Evolutionary conservation across 306 rosid genomes (phyloP).

Genomic region (Castanopsis chinensis): DNA sequence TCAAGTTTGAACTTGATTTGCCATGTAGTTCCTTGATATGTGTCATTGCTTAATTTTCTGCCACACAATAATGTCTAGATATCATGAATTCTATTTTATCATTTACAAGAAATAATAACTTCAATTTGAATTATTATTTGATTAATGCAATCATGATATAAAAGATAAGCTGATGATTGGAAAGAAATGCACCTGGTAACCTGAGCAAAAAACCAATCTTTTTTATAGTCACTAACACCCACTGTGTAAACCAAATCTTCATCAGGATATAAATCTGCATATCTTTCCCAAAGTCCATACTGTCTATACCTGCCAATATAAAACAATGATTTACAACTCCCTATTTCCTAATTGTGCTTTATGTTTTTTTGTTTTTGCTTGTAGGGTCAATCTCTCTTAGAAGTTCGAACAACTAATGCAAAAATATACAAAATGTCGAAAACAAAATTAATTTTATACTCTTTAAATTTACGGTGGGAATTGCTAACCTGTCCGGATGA

Average conservation of each 20-base stretch:
- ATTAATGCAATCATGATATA: neutral
- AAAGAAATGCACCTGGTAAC: conserved; percentile 63
- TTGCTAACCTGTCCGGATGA: conserved; percentile 74
- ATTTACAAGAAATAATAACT: neutral
- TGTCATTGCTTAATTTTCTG: conserved; percentile 56
- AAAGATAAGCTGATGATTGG: neutral
- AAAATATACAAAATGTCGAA: no score
- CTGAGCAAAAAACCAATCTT: conserved; percentile 95
- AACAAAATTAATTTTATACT: no score
- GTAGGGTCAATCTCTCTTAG: neutral
- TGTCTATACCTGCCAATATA: conserved; percentile 65
- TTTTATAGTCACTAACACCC: conserved; percentile 61
- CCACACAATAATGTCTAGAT: no score
- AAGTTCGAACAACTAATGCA: no score
- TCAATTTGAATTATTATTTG: neutral
- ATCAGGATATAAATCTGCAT: conserved; percentile 73
- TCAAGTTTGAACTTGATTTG: conserved; percentile 60
- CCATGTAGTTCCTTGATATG: conserved; percentile 76
- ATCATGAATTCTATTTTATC: no score
- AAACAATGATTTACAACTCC: neutral
- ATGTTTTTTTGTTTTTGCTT: neutral
- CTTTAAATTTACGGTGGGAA: neutral
- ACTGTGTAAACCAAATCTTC: conserved; percentile 66
- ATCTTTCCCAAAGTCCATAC: conserved; percentile 93
- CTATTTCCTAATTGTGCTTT: no score